Evolutionary conservation across 129 eudicot genomes (phyloP).

Genomic region (Solidago caesia): DNA sequence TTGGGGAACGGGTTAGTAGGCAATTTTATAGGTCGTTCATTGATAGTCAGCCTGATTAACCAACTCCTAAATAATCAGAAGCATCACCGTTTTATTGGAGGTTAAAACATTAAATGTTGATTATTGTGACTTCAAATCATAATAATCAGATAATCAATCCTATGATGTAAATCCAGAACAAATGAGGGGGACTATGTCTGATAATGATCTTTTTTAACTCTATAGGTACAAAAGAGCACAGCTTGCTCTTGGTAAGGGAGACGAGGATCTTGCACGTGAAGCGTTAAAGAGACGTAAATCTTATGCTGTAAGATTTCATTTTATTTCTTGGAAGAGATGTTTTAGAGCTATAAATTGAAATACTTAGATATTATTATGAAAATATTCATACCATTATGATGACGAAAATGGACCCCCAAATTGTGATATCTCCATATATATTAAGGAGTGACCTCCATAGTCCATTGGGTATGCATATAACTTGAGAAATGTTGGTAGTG

Average conservation of each 20-base stretch:
- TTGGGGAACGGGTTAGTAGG: background rate
- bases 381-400: background rate
- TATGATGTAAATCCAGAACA: background rate
- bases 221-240: constrained; percentile 90
- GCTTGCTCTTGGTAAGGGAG: constrained; percentile 94
- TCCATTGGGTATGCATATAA: background rate
- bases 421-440: constrained; percentile 5
- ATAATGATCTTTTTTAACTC: constrained; percentile 9
- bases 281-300: constrained; percentile 96
- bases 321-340: background rate
- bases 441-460: background rate
- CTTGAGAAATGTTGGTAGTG: background rate
- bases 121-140: background rate
- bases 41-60: background rate
- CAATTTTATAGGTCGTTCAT: too few species aligned
- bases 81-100: background rate
- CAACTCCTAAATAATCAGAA: background rate
- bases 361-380: constrained; percentile 13
- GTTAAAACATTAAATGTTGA: background rate
- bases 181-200: background rate
- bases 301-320: constrained; percentile 65
- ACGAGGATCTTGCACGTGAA: constrained; percentile 99
- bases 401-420: background rate
- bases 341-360: background rate
- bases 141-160: background rate